These are phyloP conservation scores for Apiotrichum siamense DNA, from an alignment of 1,284 basidiomycete species.

Conservation along the genomic window DNA sequence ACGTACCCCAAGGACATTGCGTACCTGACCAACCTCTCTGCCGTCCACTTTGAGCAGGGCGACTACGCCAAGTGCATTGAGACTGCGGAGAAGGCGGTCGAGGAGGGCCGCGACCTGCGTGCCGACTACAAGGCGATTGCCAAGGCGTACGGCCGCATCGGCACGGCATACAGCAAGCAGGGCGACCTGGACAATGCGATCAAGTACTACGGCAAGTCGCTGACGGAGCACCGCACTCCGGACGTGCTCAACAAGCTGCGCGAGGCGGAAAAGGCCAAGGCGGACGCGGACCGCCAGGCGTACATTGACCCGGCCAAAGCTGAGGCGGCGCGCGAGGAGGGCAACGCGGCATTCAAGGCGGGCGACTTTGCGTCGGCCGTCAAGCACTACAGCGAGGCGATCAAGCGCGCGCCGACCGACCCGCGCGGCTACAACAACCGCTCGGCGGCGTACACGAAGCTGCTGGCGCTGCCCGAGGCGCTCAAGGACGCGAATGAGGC, in stretches of 20 bases:
- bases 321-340: slow-evolving; percentile 79
- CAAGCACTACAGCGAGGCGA: slow-evolving; percentile 87
- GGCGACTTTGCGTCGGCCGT: slow-evolving; percentile 90
- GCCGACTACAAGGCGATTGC: slow-evolving; percentile 57
- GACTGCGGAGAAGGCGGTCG: slow-evolving; percentile 87
- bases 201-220: slow-evolving; percentile 83
- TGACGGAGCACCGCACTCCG: slow-evolving; percentile 95
- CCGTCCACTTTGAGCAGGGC: slow-evolving; percentile 88
- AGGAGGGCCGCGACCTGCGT: slow-evolving; percentile 69
- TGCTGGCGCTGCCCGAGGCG: slow-evolving; percentile 88
- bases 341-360: slow-evolving; percentile 84
- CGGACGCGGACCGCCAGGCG: slow-evolving; percentile 69
- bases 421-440: slow-evolving; percentile 95
- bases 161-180: slow-evolving; percentile 77
- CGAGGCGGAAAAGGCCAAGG: slow-evolving; percentile 69
- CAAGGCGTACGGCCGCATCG: slow-evolving; percentile 81
- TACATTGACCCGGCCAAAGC: slow-evolving; percentile 88
- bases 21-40: slow-evolving; percentile 82
- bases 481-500: slow-evolving; percentile 93
- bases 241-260: slow-evolving; percentile 87
- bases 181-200: slow-evolving; percentile 71
- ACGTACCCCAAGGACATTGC: slow-evolving; percentile 87
- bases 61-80: slow-evolving; percentile 88
- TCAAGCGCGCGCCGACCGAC: slow-evolving; percentile 89
- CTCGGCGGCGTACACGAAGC: slow-evolving; percentile 92